A percentile compares a stretch with the other conserved stretches of the same genome.
Evolutionary conservation across 495 filamentous ascomycete species (phyloP).

Genomic region (Pseudoneurospora amorphoporcata): DNA sequence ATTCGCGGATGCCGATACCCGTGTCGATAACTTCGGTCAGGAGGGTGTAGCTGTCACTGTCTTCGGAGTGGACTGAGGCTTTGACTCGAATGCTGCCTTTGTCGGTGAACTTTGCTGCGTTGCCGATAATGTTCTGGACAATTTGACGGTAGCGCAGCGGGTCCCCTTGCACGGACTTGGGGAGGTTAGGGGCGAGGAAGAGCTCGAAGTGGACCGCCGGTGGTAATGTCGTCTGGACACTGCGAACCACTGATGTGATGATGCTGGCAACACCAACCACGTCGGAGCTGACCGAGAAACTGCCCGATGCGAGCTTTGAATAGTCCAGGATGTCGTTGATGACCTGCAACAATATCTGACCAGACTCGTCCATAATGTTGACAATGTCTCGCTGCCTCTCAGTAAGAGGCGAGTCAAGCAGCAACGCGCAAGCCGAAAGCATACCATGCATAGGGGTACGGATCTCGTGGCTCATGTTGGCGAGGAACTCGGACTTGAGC

Average conservation of each 20-base stretch:
- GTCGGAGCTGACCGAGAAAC: constrained; percentile 34
- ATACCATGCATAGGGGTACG: constrained; percentile 45
- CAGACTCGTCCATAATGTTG: constrained; percentile 38
- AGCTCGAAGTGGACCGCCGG: constrained; percentile 26
- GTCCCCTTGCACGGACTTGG: constrained; percentile 33
- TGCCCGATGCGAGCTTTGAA: constrained; percentile 36
- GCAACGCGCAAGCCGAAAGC: constrained; percentile 35
- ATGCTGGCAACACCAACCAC: constrained; percentile 35
- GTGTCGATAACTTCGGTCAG: constrained; percentile 62
- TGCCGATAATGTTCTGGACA: constrained; percentile 37
- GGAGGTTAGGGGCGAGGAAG: constrained; percentile 29
- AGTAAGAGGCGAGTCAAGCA: constrained; percentile 31
- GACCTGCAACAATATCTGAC: constrained; percentile 35
- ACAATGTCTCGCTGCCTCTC: constrained; percentile 34
- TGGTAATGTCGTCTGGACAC: constrained; percentile 26
- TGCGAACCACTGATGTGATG: constrained; percentile 43
- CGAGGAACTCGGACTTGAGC: constrained; percentile 57
- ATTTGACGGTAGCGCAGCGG: constrained; percentile 40
- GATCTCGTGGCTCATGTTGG: constrained; percentile 49
- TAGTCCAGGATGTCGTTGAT: constrained; percentile 46
- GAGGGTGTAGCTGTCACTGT: constrained; percentile 33
- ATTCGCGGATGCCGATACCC: constrained; percentile 60
- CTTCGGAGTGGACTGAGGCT: constrained; percentile 23
- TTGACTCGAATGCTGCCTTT: constrained; percentile 29
- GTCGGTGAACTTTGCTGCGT: constrained; percentile 41